phyloP scores from a whole-genome alignment of 2,329 filamentous ascomycete genomes.

The Pochonia chlamydosporia region DNA sequence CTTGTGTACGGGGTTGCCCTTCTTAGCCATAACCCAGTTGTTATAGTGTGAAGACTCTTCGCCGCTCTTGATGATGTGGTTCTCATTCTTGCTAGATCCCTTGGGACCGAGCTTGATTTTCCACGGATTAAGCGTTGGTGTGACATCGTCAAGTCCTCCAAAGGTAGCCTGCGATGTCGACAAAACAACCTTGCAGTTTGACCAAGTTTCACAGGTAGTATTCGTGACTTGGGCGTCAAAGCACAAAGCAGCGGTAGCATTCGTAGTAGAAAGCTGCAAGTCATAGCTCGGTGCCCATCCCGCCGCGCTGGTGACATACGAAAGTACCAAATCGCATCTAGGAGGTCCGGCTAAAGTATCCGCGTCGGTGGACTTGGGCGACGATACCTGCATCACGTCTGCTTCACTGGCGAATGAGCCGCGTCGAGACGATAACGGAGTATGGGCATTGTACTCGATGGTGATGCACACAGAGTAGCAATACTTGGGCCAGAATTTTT shows the following conservation, averaged over 20 bases:
- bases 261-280: slow-evolving; percentile 51
- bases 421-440: slow-evolving; percentile 40
- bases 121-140: slow-evolving; percentile 53
- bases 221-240: slow-evolving; percentile 61
- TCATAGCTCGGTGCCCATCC: slow-evolving; percentile 59
- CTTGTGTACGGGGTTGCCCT: background rate
- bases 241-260: slow-evolving; percentile 44
- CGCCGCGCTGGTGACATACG: slow-evolving; percentile 52
- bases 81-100: slow-evolving; percentile 12
- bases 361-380: slow-evolving; percentile 13
- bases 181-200: slow-evolving; percentile 51
- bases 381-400: slow-evolving; percentile 30
- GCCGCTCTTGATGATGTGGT: slow-evolving; percentile 27
- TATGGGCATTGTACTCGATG: slow-evolving; percentile 37
- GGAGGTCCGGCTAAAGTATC: slow-evolving; percentile 8
- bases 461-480: slow-evolving; percentile 44
- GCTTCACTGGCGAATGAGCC: slow-evolving; percentile 48
- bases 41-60: slow-evolving; percentile 24
- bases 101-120: slow-evolving; percentile 38
- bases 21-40: background rate
- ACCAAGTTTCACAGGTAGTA: slow-evolving; percentile 58
- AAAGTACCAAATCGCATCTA: slow-evolving; percentile 43
- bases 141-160: slow-evolving; percentile 46
- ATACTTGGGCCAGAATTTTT: slow-evolving; percentile 41
- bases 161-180: slow-evolving; percentile 59